Base-by-base conservation (phyloP, 306 rosid species). In the Quercus gilva region DNA sequence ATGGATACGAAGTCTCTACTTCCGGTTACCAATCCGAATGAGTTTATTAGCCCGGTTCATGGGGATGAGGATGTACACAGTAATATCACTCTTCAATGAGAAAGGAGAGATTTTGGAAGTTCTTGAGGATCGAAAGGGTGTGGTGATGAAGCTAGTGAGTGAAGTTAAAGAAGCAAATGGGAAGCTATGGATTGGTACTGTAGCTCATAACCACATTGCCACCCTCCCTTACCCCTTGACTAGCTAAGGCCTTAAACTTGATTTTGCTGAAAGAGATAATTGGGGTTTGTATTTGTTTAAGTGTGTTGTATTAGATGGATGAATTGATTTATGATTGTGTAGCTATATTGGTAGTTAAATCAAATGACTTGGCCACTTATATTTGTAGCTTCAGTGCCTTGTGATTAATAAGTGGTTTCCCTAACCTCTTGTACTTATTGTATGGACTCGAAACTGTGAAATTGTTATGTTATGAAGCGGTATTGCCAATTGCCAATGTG, bases 121-220 rank as follows among this genome's bases (percentile, higher is more conserved):
- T 73, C 92, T 95, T 17, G 99, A 91, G 81, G 98, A 95, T 58
- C 41, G 81, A 73, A 51, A 89, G 13, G 98, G 98, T 0, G 4
- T 51, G 33, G 98, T 92, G 0, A 95, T 92, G 99, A 89, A 91
- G 86, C 78, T 95, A 11, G 97, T 92, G 43, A 92, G 97, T 49
- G 97, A 95, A 84, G 99, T 95, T n/a, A 89, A 88, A 79, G 92
- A 92, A 69, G 87, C 56, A 0, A 69, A 89, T 0, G 99, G 96
- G 2, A 95, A 90, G 81, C 91, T 95, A 51, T 95, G 98, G 99
- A 92, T 92, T 79, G 99, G 98, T 69, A 92, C 98, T 1, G 99
- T 95, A 11, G 99, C 97, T 77, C 98, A 95, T 82, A 95, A 95
- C 76, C 94, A 92, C 59, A 91, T 92, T 76, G 92, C 97, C 64